Conservation (phyloP, 139 green algal genomes). For the Dunaliella primolecta region DNA sequence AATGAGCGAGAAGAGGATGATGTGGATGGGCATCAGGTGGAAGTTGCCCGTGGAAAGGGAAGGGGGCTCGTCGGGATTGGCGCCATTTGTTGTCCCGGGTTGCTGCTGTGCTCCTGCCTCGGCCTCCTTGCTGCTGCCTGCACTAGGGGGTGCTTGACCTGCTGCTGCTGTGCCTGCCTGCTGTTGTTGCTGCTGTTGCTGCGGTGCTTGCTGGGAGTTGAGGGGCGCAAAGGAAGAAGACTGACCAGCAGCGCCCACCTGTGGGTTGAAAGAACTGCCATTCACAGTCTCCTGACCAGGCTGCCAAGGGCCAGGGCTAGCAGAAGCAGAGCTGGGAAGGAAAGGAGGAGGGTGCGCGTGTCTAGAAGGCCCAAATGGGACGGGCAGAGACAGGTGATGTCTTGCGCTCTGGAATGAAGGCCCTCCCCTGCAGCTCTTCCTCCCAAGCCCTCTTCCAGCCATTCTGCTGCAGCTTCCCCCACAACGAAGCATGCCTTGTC, state of each 20-base stretch:
- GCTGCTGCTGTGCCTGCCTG: background rate
- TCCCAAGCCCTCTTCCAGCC: too few species aligned
- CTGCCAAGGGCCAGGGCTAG: background rate
- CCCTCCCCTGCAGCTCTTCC: too few species aligned
- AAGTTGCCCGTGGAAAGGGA: conserved; percentile 8
- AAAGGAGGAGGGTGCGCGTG: too few species aligned
- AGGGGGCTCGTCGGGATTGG: background rate
- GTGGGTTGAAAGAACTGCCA: background rate
- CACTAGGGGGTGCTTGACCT: background rate
- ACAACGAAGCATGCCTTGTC: too few species aligned
- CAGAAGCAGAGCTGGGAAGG: background rate
- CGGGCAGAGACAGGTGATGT: too few species aligned
- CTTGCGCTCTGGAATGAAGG: too few species aligned
- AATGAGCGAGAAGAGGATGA: conserved; percentile 41
- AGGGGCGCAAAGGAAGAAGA: background rate
- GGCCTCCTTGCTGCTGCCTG: background rate
- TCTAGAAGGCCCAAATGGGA: too few species aligned
- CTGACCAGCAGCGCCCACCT: background rate
- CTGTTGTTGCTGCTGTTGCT: background rate
- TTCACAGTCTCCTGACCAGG: background rate
- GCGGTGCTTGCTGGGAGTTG: background rate
- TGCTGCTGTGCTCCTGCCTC: background rate
- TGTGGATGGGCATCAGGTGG: conserved; percentile 34
- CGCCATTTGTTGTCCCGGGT: background rate
- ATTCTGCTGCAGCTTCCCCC: too few species aligned